Conservation (phyloP, 495 filamentous ascomycete species). For the Beverwykella pulmonaria region DNA sequence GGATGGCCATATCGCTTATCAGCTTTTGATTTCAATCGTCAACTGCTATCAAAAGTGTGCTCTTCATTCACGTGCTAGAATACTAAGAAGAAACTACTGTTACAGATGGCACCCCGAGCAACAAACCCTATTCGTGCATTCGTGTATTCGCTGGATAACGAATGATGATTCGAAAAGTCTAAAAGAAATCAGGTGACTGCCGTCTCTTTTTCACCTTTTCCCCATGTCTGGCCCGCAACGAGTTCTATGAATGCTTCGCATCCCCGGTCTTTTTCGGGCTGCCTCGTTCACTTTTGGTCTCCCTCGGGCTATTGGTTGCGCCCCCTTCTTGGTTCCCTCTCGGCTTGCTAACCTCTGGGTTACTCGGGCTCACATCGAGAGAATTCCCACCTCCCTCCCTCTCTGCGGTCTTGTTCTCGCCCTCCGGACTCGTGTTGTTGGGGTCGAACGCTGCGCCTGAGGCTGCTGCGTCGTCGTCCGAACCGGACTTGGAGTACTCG, state of each 20-base stretch:
- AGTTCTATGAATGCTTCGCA: conserved; percentile 37
- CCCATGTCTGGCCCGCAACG: not conserved
- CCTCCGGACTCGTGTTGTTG: conserved; percentile 58
- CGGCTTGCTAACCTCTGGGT: conserved; percentile 59
- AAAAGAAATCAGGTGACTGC: no score
- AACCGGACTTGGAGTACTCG: conserved; percentile 62
- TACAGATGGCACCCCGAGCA: no score
- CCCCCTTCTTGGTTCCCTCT: conserved; percentile 53
- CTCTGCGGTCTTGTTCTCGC: conserved; percentile 50
- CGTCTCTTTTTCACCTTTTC: no score
- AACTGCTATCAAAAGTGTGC: no score
- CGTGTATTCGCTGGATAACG: no score
- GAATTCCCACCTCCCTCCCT: conserved; percentile 44
- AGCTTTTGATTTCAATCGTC: no score
- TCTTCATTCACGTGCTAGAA: no score
- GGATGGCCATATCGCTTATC: no score
- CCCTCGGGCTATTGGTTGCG: conserved; percentile 47
- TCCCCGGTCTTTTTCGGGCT: conserved; percentile 51
- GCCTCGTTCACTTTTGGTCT: conserved; percentile 52
- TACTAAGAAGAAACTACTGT: no score
- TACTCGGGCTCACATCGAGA: conserved; percentile 62
- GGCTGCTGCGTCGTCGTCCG: conserved; percentile 56
- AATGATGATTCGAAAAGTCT: no score
- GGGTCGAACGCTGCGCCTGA: conserved; percentile 62
- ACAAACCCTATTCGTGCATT: no score